Evolutionary conservation across 768 basidiomycete genomes (phyloP).

Genomic region (Panellus pusillus): DNA sequence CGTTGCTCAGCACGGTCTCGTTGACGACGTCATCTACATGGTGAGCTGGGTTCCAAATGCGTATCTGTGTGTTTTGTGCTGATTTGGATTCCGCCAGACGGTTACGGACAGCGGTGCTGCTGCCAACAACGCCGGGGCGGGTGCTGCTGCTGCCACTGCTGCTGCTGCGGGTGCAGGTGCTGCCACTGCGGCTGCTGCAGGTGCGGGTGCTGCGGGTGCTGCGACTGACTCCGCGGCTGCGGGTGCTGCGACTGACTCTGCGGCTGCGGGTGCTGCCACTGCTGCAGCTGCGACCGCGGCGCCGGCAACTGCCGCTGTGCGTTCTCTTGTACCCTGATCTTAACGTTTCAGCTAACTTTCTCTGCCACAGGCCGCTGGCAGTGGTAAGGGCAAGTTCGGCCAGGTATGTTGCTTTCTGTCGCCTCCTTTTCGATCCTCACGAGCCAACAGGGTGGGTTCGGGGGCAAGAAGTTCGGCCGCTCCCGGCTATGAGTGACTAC

Average conservation of each 20-base stretch:
- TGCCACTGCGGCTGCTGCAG: neutral
- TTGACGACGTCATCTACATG: slow-evolving; percentile 64
- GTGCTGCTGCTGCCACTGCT: slow-evolving; percentile 12
- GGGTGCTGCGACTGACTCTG: neutral
- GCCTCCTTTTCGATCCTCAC: too few species aligned
- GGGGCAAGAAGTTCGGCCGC: too few species aligned
- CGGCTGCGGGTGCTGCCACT: neutral
- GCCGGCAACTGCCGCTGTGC: neutral
- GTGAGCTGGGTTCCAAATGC: too few species aligned
- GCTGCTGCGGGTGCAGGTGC: neutral
- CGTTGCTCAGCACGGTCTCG: slow-evolving; percentile 58
- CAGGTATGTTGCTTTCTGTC: too few species aligned
- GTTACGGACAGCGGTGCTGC: slow-evolving; percentile 25
- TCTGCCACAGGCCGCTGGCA: neutral
- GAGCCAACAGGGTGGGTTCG: too few species aligned
- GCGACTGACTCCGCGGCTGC: neutral
- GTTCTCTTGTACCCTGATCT: too few species aligned
- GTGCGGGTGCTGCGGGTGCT: neutral
- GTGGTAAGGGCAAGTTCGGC: neutral
- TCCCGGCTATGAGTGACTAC: too few species aligned
- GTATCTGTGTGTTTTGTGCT: slow-evolving; percentile 23
- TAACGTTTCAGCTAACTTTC: too few species aligned
- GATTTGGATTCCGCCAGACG: slow-evolving; percentile 31
- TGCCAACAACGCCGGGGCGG: slow-evolving; percentile 15
- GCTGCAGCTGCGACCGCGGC: slow-evolving; percentile 6